A percentile compares a stretch with the other conserved stretches of the same genome.
phyloP scores from a whole-genome alignment of 805 yeast species.

The Hanseniaspora occidentalis region DNA sequence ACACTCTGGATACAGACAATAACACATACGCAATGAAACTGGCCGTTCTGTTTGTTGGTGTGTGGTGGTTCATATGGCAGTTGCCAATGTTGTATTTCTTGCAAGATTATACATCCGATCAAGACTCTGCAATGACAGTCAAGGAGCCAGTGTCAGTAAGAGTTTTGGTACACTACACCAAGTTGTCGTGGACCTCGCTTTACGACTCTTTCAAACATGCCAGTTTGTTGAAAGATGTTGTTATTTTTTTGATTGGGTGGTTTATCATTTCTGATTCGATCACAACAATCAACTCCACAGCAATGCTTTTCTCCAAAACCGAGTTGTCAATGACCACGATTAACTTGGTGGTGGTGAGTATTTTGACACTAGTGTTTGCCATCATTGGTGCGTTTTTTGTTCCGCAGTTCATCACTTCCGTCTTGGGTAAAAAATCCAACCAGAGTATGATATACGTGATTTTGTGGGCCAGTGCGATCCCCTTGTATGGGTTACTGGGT shows the following conservation, averaged over 20 bases:
- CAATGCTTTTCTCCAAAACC: conserved; percentile 61
- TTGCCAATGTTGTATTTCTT: conserved; percentile 42
- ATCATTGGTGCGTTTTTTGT: conserved; percentile 50
- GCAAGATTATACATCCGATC: conserved; percentile 9
- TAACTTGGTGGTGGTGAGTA: conserved; percentile 50
- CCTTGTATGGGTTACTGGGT: conserved; percentile 60
- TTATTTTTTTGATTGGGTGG: conserved; percentile 62
- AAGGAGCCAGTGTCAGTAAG: conserved; percentile 4
- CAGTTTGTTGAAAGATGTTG: conserved; percentile 46
- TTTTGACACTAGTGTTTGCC: conserved; percentile 54
- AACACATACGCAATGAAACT: conserved; percentile 29
- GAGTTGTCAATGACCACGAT: conserved; percentile 59
- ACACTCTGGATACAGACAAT: conserved; percentile 11
- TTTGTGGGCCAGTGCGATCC: conserved; percentile 52
- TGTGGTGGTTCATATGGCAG: conserved; percentile 71
- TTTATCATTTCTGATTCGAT: conserved; percentile 63
- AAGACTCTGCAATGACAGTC: conserved; percentile 2
- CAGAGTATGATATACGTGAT: conserved; percentile 39
- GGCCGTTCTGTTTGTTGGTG: conserved; percentile 52
- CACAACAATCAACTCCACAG: conserved; percentile 71
- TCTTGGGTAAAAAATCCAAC: conserved; percentile 32
- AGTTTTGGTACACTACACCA: conserved; percentile 24
- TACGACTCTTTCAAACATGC: conserved; percentile 46
- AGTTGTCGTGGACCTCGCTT: conserved; percentile 53
- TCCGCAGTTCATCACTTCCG: conserved; percentile 32